A percentile compares a stretch with the other conserved stretches of the same genome.
Evolutionary conservation across 202 grass and related monocot species (phyloP).

Genomic region (Sporobolus alterniflorus): DNA sequence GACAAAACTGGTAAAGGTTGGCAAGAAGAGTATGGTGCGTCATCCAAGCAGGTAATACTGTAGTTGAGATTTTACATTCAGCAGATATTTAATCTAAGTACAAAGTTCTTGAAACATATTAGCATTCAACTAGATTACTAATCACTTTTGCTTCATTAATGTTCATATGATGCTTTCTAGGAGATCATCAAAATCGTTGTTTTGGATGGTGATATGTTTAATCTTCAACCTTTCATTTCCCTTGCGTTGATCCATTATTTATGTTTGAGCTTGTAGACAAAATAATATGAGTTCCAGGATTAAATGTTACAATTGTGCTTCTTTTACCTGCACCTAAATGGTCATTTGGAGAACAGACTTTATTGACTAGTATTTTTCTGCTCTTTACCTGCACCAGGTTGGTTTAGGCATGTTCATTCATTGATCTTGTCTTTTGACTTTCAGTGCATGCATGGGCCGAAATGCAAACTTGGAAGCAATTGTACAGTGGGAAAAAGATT

Average conservation of each 20-base stretch:
- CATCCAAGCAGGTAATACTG: conserved; percentile 75
- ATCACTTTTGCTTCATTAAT: background rate
- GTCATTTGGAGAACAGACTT: background rate
- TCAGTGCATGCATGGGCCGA: conserved; percentile 99
- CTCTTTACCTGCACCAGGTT: conserved; percentile 24
- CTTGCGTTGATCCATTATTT: conserved; percentile 7
- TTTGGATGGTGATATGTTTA: background rate
- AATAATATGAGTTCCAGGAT: background rate
- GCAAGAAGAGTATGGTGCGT: conserved; percentile 83
- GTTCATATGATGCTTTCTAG: background rate
- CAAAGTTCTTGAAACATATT: conserved; percentile 3
- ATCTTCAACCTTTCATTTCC: background rate
- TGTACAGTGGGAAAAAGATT: conserved; percentile 95
- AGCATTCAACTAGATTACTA: background rate
- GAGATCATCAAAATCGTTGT: background rate
- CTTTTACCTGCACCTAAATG: conserved; percentile 2
- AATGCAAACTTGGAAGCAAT: conserved; percentile 94
- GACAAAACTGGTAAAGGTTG: conserved; percentile 82
- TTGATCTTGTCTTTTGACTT: conserved; percentile 34
- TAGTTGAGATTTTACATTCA: background rate
- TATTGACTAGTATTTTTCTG: conserved; percentile 4
- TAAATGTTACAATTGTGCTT: background rate
- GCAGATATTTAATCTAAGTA: background rate
- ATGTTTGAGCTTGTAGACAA: background rate
- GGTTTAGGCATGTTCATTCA: background rate